Percentiles rank a stretch among this genome's conserved stretches.
These are phyloP conservation scores for Phialemoniopsis sp. DNA, from an alignment of 2,329 filamentous ascomycete species.

Conservation along the genomic window DNA sequence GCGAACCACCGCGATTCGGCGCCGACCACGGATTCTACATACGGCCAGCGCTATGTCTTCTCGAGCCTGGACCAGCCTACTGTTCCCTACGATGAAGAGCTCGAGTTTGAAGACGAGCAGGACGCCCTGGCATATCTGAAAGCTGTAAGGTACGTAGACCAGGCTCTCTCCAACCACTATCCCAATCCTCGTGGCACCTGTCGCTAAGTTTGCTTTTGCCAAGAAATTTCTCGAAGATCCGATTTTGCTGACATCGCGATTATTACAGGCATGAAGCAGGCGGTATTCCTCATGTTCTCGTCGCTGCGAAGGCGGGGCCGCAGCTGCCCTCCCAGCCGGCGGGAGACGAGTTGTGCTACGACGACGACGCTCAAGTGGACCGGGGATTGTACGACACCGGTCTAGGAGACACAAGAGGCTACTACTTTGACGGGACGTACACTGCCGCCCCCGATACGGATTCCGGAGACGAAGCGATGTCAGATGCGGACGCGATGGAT, in stretches of 20 bases:
- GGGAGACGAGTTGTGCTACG: slow-evolving; percentile 18
- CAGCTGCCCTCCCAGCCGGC: slow-evolving; percentile 37
- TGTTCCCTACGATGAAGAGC: slow-evolving; percentile 46
- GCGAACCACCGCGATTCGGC: no score
- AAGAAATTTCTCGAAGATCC: slow-evolving; percentile 1
- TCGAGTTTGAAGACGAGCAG: slow-evolving; percentile 63
- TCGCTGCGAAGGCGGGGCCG: slow-evolving; percentile 54
- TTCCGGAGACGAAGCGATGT: slow-evolving; percentile 15
- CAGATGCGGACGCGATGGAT: slow-evolving; percentile 20
- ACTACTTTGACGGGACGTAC: slow-evolving; percentile 77
- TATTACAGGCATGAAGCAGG: slow-evolving; percentile 68
- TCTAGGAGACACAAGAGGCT: slow-evolving; percentile 53
- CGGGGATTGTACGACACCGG: slow-evolving; percentile 43
- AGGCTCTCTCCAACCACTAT: not conserved
- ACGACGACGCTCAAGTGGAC: slow-evolving; percentile 27
- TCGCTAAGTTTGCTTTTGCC: not conserved
- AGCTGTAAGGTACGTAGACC: slow-evolving; percentile 60
- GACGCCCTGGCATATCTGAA: slow-evolving; percentile 68
- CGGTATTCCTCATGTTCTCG: slow-evolving; percentile 66
- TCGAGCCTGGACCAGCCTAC: slow-evolving; percentile 52
- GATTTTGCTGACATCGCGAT: slow-evolving; percentile 46
- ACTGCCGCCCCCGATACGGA: slow-evolving; percentile 51
- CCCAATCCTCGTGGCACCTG: slow-evolving; percentile 5
- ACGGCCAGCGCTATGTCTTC: slow-evolving; percentile 70
- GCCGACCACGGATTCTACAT: slow-evolving; percentile 55